Percentiles rank a stretch among this genome's conserved stretches.
Evolutionary conservation across 805 yeast genomes (phyloP).

Genomic region (Babjeviella inositovora): DNA sequence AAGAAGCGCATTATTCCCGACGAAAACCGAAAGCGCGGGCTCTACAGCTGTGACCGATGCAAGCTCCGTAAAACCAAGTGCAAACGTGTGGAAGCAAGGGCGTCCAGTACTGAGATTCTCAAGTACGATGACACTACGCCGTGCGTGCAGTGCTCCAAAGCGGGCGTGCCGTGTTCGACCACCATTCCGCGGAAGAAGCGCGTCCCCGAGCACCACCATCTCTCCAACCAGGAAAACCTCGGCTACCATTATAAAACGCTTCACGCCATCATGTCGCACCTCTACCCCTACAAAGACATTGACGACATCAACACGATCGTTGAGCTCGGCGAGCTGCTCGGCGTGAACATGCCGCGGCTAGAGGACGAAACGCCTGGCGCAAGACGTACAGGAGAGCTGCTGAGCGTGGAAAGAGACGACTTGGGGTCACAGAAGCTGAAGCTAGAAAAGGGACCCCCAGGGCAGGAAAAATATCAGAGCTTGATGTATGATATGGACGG

Average conservation of each 20-base stretch:
- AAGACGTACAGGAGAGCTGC: too few species aligned
- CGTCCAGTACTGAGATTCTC: slow-evolving; percentile 8
- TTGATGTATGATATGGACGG: slow-evolving; percentile 25
- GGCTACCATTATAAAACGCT: slow-evolving; percentile 25
- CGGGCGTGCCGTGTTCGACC: slow-evolving; percentile 20
- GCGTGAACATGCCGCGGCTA: slow-evolving; percentile 15
- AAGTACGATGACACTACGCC: slow-evolving; percentile 19
- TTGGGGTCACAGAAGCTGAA: too few species aligned
- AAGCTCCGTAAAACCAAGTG: slow-evolving; percentile 25
- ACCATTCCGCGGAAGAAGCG: slow-evolving; percentile 22
- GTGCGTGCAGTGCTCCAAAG: slow-evolving; percentile 18
- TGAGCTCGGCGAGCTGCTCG: slow-evolving; percentile 14
- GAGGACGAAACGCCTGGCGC: too few species aligned
- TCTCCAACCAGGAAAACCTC: slow-evolving; percentile 23
- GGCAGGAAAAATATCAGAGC: too few species aligned
- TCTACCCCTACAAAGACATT: slow-evolving; percentile 26
- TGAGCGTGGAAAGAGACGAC: too few species aligned
- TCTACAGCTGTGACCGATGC: slow-evolving; percentile 28
- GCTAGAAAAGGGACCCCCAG: too few species aligned
- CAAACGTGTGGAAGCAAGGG: slow-evolving; percentile 12
- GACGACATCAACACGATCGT: slow-evolving; percentile 22
- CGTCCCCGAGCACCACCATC: too few species aligned
- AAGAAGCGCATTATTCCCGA: slow-evolving; percentile 2
- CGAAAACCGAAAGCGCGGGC: slow-evolving; percentile 13
- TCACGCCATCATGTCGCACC: slow-evolving; percentile 15